Base-by-base conservation (phyloP, 164 flowering plant genomes). In the Sextonia rubra region DNA sequence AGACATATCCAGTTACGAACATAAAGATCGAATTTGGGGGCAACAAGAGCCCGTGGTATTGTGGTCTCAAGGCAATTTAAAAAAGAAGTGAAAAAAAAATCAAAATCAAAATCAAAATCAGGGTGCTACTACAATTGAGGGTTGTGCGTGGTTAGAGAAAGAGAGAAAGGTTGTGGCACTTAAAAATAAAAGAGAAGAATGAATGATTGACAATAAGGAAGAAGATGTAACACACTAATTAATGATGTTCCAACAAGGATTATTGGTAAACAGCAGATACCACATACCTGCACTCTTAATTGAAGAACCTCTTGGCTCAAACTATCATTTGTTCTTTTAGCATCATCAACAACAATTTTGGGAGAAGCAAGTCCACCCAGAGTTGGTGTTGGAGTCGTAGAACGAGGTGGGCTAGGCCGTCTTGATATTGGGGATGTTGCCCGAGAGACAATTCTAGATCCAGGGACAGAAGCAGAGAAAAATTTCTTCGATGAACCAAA, bases 401-500 rank as follows among this genome's bases (percentile, higher is more conserved):
- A 80, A 48, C 72, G 80, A 77, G 72, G 69, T 64, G 95, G 90
- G 73, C 84, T 87, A 69, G 83, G 75, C 71, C 75, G 82, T 69
- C 79, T 79, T 65, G 84, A 84, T 56, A 76, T 69, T 71, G 94
- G 94, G 73, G 97, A 89, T 71, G 88, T 79, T 75, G 84, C 80
- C 30, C 85, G 81, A 63, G 93, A 88, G 74, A 78, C 83, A 64
- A 84, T 68, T 78, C 87, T 86, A 52, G 91, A 82, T 77, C 76
- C 82, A 73, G 89, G 88, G 78, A 83, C 80, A 60, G 89, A 84
- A 68, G 80, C 80, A 63, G 89, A 81, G 75, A 77, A 25, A 47
- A 73, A 68, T 75, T 78, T 82, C 70, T 72, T 82, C 22, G 89
- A 95, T 73, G 98, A 89, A 12, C 97, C 99, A 85, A 91, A 91